Base-by-base conservation (phyloP, 192 early-diverging fungal species). In the Backusella tarrabulga region DNA sequence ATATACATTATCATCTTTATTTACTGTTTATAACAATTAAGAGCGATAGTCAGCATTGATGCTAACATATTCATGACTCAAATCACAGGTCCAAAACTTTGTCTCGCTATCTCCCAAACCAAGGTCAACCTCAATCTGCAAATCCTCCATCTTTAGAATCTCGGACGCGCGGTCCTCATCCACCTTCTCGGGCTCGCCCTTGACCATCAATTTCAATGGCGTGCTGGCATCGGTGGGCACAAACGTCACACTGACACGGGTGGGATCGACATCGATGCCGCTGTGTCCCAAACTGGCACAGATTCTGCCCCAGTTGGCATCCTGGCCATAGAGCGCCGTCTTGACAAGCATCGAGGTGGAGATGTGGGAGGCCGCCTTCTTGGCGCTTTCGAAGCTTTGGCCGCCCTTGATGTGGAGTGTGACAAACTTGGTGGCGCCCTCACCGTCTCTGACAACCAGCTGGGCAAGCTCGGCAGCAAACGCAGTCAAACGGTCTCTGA, bases 341-440 rank as follows among this genome's bases (percentile, higher is more conserved):
- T 99, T 99, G 60, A 99, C 96, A 38, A 99, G 83, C 50, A 94
- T 92, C 9, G 96, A 98, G 2, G 94, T 98, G 1, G 96, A 93
- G 50, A 99, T 95, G 0, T 96, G 93, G 12, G 89, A 90, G 1
- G 95, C 94, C 6, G 97, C 90, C 41, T 86, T 86, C 82, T 95
- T 95, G 26, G 94, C 96, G 3, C 92, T 93, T 11, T 82, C 85
- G 79, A 94, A 96, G 0, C 90, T 82, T 19, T 77, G 74, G 6
- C 93, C 96, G 29, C 91, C 91, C 92, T 90, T 87, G 26, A 99
- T 93, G 38, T 92, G 87, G 21, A 99, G 87, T 5, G 96, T 96
- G 46, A 99, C 89, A 81, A 99, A 99, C 85, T 97, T 99, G 68
- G 97, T 99, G 1, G 97, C 97, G 0, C 97, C 97, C 84, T 99